Conservation (phyloP, 257 asterid genomes). For the Salvia rosmarinus region DNA sequence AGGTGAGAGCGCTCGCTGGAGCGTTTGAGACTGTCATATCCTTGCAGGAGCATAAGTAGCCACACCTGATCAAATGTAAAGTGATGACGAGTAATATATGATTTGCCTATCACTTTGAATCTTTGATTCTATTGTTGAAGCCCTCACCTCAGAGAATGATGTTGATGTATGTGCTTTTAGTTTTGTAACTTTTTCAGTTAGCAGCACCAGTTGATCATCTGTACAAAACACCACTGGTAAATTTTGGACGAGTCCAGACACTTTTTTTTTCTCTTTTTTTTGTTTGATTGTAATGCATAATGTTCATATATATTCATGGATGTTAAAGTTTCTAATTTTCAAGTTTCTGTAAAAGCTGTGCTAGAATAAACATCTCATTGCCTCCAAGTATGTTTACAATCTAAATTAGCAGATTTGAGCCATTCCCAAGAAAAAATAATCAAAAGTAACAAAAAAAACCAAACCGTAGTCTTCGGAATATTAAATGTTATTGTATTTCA, state of each 20-base stretch:
- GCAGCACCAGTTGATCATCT: slow-evolving; percentile 3
- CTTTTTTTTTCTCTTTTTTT: too few relatives aligned
- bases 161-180: neutral
- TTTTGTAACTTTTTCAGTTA: neutral
- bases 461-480: too few relatives aligned
- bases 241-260: slow-evolving; percentile 7
- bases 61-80: neutral
- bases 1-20: slow-evolving; percentile 81
- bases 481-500: too few relatives aligned
- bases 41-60: slow-evolving; percentile 54
- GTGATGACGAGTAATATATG: neutral
- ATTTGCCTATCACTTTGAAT: neutral
- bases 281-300: slow-evolving; percentile 10
- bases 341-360: neutral
- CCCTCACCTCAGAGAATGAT: neutral
- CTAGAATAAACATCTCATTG: neutral
- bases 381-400: neutral
- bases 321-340: neutral
- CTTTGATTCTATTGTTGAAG: slow-evolving; percentile 16
- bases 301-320: slow-evolving; percentile 15
- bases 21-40: slow-evolving; percentile 81
- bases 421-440: too few relatives aligned
- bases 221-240: slow-evolving; percentile 14
- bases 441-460: too few relatives aligned
- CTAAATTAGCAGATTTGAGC: too few relatives aligned